These are phyloP conservation scores for Ramichloridium luteum DNA, from an alignment of 2,329 filamentous ascomycete genomes.

Conservation along the genomic window DNA sequence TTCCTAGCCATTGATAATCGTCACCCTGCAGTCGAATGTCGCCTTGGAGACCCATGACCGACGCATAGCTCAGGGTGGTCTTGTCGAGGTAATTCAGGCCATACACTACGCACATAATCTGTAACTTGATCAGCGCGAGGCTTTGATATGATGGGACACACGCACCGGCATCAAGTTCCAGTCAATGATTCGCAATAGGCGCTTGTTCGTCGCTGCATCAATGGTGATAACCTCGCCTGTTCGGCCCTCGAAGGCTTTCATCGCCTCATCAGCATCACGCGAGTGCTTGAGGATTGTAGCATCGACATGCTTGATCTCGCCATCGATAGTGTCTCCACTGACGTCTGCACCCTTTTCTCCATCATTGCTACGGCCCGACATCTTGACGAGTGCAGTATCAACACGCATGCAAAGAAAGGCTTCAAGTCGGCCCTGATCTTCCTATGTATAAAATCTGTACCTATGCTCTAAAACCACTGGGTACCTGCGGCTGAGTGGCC, in stretches of 20 bases:
- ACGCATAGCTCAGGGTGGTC: constrained; percentile 41
- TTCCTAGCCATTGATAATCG: constrained; percentile 37
- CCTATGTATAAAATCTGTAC: too few species aligned
- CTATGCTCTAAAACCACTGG: too few species aligned
- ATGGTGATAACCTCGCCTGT: constrained; percentile 41
- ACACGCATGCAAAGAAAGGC: too few species aligned
- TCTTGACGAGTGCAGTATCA: too few species aligned
- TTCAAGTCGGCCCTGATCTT: too few species aligned
- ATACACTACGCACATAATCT: constrained; percentile 46
- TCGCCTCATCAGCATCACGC: constrained; percentile 48
- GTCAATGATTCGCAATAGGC: constrained; percentile 50
- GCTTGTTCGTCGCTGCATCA: constrained; percentile 44
- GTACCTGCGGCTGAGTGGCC: too few species aligned
- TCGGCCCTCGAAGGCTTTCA: constrained; percentile 42
- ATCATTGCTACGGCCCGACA: too few species aligned
- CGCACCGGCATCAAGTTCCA: constrained; percentile 49
- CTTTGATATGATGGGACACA: too few species aligned
- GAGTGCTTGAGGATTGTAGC: constrained; percentile 38
- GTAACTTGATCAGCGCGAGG: too few species aligned
- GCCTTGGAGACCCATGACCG: constrained; percentile 37
- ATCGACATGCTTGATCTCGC: too few species aligned
- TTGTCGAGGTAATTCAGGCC: constrained; percentile 52
- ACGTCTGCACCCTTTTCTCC: too few species aligned
- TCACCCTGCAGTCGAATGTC: constrained; percentile 37
- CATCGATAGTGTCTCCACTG: too few species aligned